Base-by-base conservation (phyloP, 345 rosid species). In the Syzygium aromaticum region DNA sequence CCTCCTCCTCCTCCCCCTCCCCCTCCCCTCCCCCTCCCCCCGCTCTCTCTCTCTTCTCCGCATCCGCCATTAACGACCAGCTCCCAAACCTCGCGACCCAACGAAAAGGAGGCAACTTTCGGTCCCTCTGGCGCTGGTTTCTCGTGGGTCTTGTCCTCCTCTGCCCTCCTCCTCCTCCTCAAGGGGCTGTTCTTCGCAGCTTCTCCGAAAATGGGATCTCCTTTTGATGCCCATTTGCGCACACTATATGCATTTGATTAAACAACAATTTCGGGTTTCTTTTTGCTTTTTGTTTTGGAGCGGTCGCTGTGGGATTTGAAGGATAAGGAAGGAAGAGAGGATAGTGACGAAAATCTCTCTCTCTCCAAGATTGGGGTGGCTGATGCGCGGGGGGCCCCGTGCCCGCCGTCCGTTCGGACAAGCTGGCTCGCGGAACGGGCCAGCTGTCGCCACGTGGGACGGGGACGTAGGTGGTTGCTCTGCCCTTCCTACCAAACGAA, bases 21-120 rank as follows among this genome's bases (percentile, higher is more conserved):
- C 78, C 92, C 52, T 28, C 89, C 84, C 22, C 84, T 61, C 28
- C 87, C 28, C 13, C 85, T 51, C 38, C 88, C 49, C n/a, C 89
- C 51, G 56, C 89, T 86, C 40, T n/a, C 53, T 46, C 87, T 38
- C 11, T 84, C 88, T 46, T 90, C 86, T 89, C 91, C 78, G 23
- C 86, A 51, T 91, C 93, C 91, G 92, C 94, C 98, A 94, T 95
- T 28, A 54, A 28, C 23, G 78, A 84, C 46, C 43, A 15, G 12
- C 51, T 19, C 17, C 52, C 38, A 11, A 17, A 54, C 12, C 56
- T 54, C 51, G 27, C 10, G 12, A 17, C 77, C 87, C 87, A 77
- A 82, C 43, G 40, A 27, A 83, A 87, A 87, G 52, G 5, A 4
- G 46, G 27, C 64, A 14, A 84, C 85, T 84, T 84, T 84, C 46